Evolutionary conservation across 1,139 yeast genomes (phyloP), one percentile per base, ranked within the genome.

Genomic region (Zhuliangozyma blackwelliae): DNA sequence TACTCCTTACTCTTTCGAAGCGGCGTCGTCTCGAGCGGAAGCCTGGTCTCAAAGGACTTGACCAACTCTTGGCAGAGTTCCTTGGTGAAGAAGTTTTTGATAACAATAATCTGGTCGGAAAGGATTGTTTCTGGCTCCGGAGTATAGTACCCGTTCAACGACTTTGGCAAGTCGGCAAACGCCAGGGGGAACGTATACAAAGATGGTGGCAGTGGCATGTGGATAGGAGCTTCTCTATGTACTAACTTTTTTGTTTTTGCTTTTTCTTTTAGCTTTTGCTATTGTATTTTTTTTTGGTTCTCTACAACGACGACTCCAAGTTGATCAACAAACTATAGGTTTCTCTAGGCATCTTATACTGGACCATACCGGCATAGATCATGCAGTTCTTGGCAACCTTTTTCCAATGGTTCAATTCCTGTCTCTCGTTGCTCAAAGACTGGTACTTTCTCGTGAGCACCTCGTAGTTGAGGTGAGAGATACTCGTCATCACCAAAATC

Each of bases 311-410:
- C 31, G 83, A 74, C 55, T 88, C 96, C 43, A 89, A 66, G 46
- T 75, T 77, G 32, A 88, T 82, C 52, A 89, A 65, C 36, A 79
- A 72, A 49, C 88, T 77, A 57, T 87, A 89, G 0, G 89, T 82
- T 52, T 90, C 97, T 44, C 95, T 74, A 5, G 97, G 96, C 95
- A 92, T 88, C 55, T 86, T 81, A 61, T 87, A 90, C 61, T 89
- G 96, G 29, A 92, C 85, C 82, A 92, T 84, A 39, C 97, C 97
- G 10, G 97, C 96, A 58, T 84, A 94, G 3, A 90, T 78, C 88
- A 90, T 88, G 59, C 95, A 84, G 57, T 88, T 88, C 55, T 80
- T 83, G 5, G 96, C 90, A 44, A 85, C 73, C 34, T 66, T 70
- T 49, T 77, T 79, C 56, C 88, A 67, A 33, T 54, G 57, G 23